These are phyloP conservation scores for Cryphonectria carpinicola DNA, from an alignment of 2,329 filamentous ascomycete genomes.

Conservation along the genomic window DNA sequence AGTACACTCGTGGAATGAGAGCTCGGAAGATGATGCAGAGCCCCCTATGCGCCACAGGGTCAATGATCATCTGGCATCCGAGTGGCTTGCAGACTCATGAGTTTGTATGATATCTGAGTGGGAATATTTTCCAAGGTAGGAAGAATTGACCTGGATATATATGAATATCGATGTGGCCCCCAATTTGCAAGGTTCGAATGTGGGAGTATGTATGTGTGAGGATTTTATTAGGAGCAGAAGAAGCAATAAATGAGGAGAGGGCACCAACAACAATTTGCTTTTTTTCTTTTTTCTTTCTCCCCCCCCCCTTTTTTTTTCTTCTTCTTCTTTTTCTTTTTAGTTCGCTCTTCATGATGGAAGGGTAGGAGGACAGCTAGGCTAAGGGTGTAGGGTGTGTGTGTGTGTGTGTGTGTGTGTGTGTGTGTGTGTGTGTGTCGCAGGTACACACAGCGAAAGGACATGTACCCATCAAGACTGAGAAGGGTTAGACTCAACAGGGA, in stretches of 20 bases:
- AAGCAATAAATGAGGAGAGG: neutral
- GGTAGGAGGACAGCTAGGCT: neutral
- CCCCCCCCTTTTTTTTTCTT: neutral
- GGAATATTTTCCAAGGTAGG: neutral
- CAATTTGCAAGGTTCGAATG: neutral
- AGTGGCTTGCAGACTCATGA: constrained; percentile 9
- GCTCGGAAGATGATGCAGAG: constrained; percentile 64
- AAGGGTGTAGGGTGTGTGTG: neutral
- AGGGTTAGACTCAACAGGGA: neutral
- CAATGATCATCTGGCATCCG: constrained; percentile 56
- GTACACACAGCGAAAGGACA: neutral
- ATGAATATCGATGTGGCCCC: neutral
- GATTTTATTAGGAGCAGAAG: neutral
- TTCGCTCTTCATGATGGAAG: neutral
- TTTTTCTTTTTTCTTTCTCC: neutral
- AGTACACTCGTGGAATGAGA: constrained; percentile 77
- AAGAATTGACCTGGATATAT: neutral
- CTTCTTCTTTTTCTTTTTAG: neutral
- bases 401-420: neutral
- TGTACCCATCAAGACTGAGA: neutral
- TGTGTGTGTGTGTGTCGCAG: neutral
- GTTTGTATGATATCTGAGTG: neutral
- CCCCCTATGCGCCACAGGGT: constrained; percentile 63
- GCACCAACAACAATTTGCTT: neutral
- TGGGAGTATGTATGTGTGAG: neutral